Percentiles rank a stretch among this genome's conserved stretches.
Evolutionary conservation across 2,329 filamentous ascomycete species (phyloP).

Genomic region (Pleurostoma richardsiae): DNA sequence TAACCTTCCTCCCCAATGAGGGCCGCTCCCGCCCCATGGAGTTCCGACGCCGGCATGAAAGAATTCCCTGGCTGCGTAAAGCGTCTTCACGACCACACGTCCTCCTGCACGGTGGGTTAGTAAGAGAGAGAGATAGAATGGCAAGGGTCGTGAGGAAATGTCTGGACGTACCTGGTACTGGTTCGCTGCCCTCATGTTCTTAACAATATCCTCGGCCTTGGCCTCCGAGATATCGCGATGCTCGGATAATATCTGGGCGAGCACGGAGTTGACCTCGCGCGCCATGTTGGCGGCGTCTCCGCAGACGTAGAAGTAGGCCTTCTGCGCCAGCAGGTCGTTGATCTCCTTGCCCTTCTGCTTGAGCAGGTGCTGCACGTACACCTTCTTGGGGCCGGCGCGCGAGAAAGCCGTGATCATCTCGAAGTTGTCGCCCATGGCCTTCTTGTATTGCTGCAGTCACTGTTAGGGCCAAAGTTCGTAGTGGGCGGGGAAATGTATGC

Average conservation of each 20-base stretch:
- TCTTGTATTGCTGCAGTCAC: slow-evolving; percentile 65
- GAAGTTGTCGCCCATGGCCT: slow-evolving; percentile 81
- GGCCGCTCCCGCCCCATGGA: too few species aligned
- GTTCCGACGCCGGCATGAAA: too few species aligned
- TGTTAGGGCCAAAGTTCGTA: background rate
- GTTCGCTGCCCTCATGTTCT: slow-evolving; percentile 90
- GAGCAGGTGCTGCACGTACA: slow-evolving; percentile 93
- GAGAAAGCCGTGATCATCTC: slow-evolving; percentile 93
- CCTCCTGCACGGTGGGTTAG: slow-evolving; percentile 49
- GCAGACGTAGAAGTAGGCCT: slow-evolving; percentile 96
- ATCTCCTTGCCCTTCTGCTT: slow-evolving; percentile 79
- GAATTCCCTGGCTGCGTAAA: too few species aligned
- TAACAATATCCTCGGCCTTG: slow-evolving; percentile 94
- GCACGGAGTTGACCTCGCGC: slow-evolving; percentile 81
- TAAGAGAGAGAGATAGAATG: background rate
- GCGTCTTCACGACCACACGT: slow-evolving; percentile 59
- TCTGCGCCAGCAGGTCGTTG: slow-evolving; percentile 78
- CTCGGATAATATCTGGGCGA: slow-evolving; percentile 81
- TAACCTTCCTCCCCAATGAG: too few species aligned
- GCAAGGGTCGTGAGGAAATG: background rate
- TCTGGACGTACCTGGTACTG: slow-evolving; percentile 78
- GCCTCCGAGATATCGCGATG: slow-evolving; percentile 75
- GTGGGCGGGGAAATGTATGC: background rate
- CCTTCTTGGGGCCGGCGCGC: slow-evolving; percentile 79
- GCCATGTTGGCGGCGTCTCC: slow-evolving; percentile 98